Evolutionary conservation across 1,139 yeast species (phyloP).

Genomic region (Meyerozyma elateridarum): DNA sequence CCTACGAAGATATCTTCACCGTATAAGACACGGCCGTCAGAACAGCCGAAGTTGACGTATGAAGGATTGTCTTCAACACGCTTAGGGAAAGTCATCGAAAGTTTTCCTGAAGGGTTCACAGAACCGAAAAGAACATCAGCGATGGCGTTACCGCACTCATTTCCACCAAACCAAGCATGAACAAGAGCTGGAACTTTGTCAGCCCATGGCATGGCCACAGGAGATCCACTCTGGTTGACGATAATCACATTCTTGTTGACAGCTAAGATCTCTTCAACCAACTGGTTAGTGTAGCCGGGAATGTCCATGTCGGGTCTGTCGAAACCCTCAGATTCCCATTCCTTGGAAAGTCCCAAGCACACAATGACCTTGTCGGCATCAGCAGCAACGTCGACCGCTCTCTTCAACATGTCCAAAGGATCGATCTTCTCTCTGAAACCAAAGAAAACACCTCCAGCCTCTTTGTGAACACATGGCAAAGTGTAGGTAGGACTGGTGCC

Average conservation of each 20-base stretch:
- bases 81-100: conserved; percentile 41
- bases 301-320: conserved; percentile 37
- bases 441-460: conserved; percentile 31
- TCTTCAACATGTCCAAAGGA: conserved; percentile 25
- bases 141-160: conserved; percentile 24
- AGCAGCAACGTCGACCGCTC: conserved; percentile 41
- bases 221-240: conserved; percentile 60
- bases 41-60: conserved; percentile 27
- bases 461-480: conserved; percentile 18
- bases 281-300: conserved; percentile 46
- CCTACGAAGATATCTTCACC: conserved; percentile 27
- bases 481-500: conserved; percentile 48
- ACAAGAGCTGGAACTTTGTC: conserved; percentile 42
- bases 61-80: conserved; percentile 41
- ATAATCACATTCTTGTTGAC: conserved; percentile 31
- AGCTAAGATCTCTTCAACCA: conserved; percentile 37
- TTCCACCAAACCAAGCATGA: conserved; percentile 46
- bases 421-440: conserved; percentile 23
- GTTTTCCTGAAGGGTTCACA: conserved; percentile 24
- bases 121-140: conserved; percentile 21
- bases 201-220: conserved; percentile 58
- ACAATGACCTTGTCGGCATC: conserved; percentile 39
- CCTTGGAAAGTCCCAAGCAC: conserved; percentile 42
- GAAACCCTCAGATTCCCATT: conserved; percentile 48
- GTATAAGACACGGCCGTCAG: conserved; percentile 21